These are phyloP conservation scores for Gastrolobium bilobum DNA, from an alignment of 306 rosid species.

Conservation along the genomic window DNA sequence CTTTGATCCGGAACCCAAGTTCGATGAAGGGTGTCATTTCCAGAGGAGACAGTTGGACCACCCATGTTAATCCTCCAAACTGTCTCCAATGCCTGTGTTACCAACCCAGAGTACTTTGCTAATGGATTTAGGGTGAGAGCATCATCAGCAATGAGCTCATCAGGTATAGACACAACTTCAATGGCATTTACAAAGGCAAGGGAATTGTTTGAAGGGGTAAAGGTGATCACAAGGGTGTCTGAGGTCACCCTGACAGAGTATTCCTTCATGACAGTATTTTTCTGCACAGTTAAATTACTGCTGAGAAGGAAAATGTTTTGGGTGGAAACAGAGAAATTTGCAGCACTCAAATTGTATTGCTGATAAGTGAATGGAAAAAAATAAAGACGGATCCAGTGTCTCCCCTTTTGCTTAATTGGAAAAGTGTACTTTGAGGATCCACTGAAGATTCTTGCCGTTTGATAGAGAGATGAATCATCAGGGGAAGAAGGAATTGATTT, in stretches of 20 bases:
- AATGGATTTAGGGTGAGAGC: conserved; percentile 42
- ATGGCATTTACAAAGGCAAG: conserved; percentile 81
- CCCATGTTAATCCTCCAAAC: conserved; percentile 95
- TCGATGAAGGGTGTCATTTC: conserved; percentile 72
- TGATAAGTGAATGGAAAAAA: conserved; percentile 68
- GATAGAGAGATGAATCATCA: conserved; percentile 61
- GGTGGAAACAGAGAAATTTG: conserved; percentile 70
- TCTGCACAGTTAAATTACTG: conserved; percentile 47
- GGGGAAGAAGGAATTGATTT: conserved; percentile 51
- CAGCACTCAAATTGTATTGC: conserved; percentile 60
- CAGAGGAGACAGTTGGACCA: conserved; percentile 65
- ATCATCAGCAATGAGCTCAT: conserved; percentile 62
- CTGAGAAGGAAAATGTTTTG: conserved; percentile 61
- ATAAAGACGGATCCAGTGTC: conserved; percentile 96
- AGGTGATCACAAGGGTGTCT: conserved; percentile 63
- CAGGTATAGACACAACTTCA: conserved; percentile 84
- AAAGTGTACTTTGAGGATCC: conserved; percentile 76
- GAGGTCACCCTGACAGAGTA: conserved; percentile 66
- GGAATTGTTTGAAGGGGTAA: conserved; percentile 64
- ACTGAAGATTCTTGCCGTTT: conserved; percentile 79
- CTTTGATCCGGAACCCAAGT: conserved; percentile 76
- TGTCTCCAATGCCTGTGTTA: conserved; percentile 69
- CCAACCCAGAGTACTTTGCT: conserved; percentile 56
- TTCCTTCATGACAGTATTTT: conserved; percentile 62
- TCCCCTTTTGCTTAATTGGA: conserved; percentile 62